Evolutionary conservation across 2,329 filamentous ascomycete species (phyloP), one percentile per base, ranked within the genome.

Genomic region (Venturia aucupariae): DNA sequence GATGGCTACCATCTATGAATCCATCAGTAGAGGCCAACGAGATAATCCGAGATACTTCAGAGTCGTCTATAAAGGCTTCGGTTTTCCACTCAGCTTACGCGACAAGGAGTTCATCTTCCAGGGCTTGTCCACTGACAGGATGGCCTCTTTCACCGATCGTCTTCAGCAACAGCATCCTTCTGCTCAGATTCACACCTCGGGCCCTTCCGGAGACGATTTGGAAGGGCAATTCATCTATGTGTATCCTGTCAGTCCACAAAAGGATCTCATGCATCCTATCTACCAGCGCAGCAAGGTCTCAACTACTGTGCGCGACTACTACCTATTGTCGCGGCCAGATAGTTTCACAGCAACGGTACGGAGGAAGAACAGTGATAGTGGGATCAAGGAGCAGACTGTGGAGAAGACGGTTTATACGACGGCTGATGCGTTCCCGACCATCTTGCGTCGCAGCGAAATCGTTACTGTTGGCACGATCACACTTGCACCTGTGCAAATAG

Each of bases 71-170:
- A 90, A 88, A 71, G 93, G 93, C 5, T 84, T 96, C 64, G 92
- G 93, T 0, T 97, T 97, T 75, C 90, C 92, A 1, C 72, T 85
- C 1, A 88, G 83, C 60, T 75, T 97, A 27, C 84, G 92, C 62
- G 92, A 97, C 75, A 96, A 96, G 77, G 88, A 93, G 66, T 97
- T 91, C 74, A 88, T 97, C 64, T 96, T 95, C 70, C 91, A 97
- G 75, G 92, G 90, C 0, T 84, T 86, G 1, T 82, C 88, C 0
- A 86, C 81, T 7, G 93, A 97, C 75, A 85, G 89, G 27, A 86
- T 90, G 48, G 85, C 86, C 1, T 87, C 86, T 4, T 97, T 97
- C 70, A 90, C 90, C 1, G 92, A 97, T 73, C 88, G 90, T 61
- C 90, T 97, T 84, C 92, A 95, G 72, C 89, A 92, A 73, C 88